Conservation (phyloP, 116 monocot species). For the Iris pallida region DNA sequence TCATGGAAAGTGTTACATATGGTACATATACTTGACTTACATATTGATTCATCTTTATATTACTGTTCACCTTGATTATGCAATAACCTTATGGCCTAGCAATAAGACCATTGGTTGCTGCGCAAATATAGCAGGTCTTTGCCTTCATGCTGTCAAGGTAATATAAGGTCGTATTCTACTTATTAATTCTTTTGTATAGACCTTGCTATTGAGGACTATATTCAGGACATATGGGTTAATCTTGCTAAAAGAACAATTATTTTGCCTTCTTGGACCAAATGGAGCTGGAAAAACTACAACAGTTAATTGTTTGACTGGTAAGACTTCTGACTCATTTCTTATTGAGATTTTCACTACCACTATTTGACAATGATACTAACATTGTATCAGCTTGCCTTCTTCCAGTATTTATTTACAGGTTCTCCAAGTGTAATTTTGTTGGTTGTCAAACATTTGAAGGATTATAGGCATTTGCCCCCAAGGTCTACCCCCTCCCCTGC, state of each 20-base stretch:
- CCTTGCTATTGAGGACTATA: neutral
- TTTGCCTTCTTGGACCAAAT: constrained; percentile 94
- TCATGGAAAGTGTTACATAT: no score
- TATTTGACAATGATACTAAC: neutral
- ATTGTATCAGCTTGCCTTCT: constrained; percentile 1
- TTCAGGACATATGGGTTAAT: constrained; percentile 74
- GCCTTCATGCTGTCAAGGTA: constrained; percentile 87
- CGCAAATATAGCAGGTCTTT: constrained; percentile 40
- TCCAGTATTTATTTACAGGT: constrained; percentile 76
- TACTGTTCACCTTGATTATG: no score
- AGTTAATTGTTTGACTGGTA: constrained; percentile 89
- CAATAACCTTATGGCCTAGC: constrained; percentile 25
- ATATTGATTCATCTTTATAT: no score
- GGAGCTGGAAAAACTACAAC: constrained; percentile 93
- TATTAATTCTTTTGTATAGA: neutral
- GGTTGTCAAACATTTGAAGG: constrained; percentile 83
- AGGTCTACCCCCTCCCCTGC: constrained; percentile 21
- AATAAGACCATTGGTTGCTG: constrained; percentile 48
- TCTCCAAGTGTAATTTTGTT: constrained; percentile 59
- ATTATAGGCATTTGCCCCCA: constrained; percentile 93
- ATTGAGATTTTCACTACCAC: neutral
- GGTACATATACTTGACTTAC: no score
- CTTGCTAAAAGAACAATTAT: constrained; percentile 70
- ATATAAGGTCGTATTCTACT: neutral
- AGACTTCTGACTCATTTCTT: neutral